phyloP scores from a whole-genome alignment of 495 filamentous ascomycete genomes.

The Trichocladium antarcticum region DNA sequence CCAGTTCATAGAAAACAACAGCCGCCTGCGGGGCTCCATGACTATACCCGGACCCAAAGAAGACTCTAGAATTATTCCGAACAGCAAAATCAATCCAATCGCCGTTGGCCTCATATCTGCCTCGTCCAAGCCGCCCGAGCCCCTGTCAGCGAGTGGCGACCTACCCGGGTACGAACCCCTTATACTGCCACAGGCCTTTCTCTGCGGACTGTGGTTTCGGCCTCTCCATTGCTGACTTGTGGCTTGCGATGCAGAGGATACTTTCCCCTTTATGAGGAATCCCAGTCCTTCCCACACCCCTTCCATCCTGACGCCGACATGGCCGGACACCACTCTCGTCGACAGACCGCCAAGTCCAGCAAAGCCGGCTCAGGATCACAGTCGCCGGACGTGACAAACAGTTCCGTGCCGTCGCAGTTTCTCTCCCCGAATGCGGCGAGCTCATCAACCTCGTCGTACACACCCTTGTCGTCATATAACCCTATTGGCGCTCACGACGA shows the following conservation, averaged over 20 bases:
- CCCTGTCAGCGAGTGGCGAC: slow-evolving; percentile 42
- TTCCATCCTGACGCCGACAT: slow-evolving; percentile 31
- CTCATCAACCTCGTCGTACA: slow-evolving; percentile 17
- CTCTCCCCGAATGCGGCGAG: not conserved
- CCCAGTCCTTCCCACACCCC: slow-evolving; percentile 29
- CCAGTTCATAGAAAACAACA: not conserved
- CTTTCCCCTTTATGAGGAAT: slow-evolving; percentile 42
- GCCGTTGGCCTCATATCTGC: slow-evolving; percentile 38
- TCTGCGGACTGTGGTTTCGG: not conserved
- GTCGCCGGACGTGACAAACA: not conserved
- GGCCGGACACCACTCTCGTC: slow-evolving; percentile 26
- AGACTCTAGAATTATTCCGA: not conserved
- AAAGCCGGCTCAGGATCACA: not conserved
- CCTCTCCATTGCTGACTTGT: not conserved
- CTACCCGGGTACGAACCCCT: slow-evolving; percentile 35
- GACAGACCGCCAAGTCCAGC: slow-evolving; percentile 20
- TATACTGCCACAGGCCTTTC: not conserved
- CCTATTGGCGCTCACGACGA: slow-evolving; percentile 28
- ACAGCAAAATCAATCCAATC: slow-evolving; percentile 32
- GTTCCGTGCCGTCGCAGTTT: slow-evolving; percentile 9
- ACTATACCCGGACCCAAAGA: not conserved
- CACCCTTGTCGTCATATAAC: slow-evolving; percentile 34
- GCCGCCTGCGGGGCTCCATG: not conserved
- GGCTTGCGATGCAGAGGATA: slow-evolving; percentile 30
- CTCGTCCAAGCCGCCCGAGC: slow-evolving; percentile 31